Evolutionary conservation across 192 early-diverging fungal genomes (phyloP).

Genomic region (Coemansia sp.): DNA sequence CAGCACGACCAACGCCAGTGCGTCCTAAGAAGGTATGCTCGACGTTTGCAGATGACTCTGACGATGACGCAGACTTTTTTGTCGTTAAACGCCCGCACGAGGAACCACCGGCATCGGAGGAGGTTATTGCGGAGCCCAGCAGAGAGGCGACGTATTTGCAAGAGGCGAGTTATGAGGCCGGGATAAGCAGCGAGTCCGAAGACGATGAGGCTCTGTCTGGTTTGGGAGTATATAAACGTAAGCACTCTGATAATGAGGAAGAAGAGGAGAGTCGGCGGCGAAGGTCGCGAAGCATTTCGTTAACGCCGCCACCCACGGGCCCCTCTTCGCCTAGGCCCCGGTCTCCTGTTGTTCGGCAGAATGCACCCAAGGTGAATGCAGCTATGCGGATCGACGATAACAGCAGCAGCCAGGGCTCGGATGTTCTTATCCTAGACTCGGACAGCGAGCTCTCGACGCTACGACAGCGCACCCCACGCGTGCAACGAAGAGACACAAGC

Average conservation of each 20-base stretch:
- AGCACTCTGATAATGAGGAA: conserved; percentile 4
- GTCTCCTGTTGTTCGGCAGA: background rate
- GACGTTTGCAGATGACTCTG: conserved; percentile 11
- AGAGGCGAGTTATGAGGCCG: background rate
- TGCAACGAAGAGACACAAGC: background rate
- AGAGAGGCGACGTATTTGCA: background rate
- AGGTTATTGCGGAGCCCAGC: background rate
- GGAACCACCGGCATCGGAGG: background rate
- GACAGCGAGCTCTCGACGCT: conserved; percentile 7
- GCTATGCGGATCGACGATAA: background rate
- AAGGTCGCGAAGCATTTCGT: conserved; percentile 46
- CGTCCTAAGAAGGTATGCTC: background rate
- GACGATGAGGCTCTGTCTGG: background rate
- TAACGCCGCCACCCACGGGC: conserved; percentile 52
- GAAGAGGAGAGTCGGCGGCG: background rate
- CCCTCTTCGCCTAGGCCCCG: background rate
- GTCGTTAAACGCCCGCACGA: conserved; percentile 1
- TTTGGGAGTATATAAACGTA: conserved; percentile 4
- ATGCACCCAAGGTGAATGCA: background rate
- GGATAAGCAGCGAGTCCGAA: conserved; percentile 13
- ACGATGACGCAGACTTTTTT: conserved; percentile 28
- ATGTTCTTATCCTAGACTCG: conserved; percentile 17
- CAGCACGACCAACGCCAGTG: conserved; percentile 12
- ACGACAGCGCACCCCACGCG: background rate
- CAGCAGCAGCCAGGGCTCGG: background rate